Base-by-base conservation (phyloP, 1,284 basidiomycete species). In the Malassezia globosa region DNA sequence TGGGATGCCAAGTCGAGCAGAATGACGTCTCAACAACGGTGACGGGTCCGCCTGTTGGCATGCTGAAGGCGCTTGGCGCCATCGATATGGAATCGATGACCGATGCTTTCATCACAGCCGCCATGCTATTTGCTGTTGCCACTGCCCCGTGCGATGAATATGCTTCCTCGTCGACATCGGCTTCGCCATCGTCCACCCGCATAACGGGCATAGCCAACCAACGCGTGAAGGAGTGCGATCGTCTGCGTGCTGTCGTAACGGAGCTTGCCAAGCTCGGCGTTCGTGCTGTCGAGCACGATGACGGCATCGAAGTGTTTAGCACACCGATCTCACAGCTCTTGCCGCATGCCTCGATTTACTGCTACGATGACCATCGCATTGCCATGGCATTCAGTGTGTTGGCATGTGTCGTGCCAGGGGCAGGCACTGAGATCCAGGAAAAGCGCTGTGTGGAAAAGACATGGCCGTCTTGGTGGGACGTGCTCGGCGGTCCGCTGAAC, bases 71-170 rank as follows among this genome's bases (percentile, higher is more conserved):
- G 6, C 78, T 95, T 42, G 87, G 87, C 31, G 78, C 82, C 59
- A 81, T 96, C 21, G 89, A 97, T 71, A 97, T 97, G 94, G 89
- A 95, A 74, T 82, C 84, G n/a, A 97, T 99, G 92, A 97, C 94
- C 8, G 92, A 97, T 72, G 92, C 90, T 5, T 99, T 99, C 77
- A 79, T 97, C 72, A 96, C 90, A 1, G 92, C 92, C 1, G 84
- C 81, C 7, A 88, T 84, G 2, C 76, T 99, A 14, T 87, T 88
- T 42, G 90, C 92, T 46, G 85, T 80, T 75, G 39, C 76, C 16
- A 55, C 51, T 11, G 53, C 56, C 22, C 29, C 29, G 2, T n/a
- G n/a, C n/a, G n/a, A n/a, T n/a, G n/a, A n/a, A n/a, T n/a, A n/a
- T n/a, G n/a, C n/a, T n/a, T n/a, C n/a, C n/a, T n/a, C n/a, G n/a